Conservation (phyloP, 306 rosid genomes). For the Gastrolobium bilobum region DNA sequence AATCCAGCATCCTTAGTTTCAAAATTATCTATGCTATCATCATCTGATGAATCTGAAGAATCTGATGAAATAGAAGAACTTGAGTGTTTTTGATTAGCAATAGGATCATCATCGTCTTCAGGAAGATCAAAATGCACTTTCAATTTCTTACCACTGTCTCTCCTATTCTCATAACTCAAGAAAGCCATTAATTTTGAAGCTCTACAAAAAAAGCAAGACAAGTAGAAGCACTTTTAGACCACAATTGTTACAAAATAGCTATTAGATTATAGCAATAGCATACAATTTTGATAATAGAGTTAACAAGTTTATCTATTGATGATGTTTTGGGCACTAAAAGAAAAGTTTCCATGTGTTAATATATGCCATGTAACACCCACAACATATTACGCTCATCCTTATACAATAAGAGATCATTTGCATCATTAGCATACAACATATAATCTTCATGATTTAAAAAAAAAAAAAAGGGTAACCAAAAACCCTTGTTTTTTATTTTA, state of each 20-base stretch:
- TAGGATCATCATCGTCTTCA: background rate
- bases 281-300: background rate
- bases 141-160: slow-evolving; percentile 48
- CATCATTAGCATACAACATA: slow-evolving; percentile 1
- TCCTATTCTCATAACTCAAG: slow-evolving; percentile 42
- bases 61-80: slow-evolving; percentile 45
- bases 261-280: slow-evolving; percentile 12
- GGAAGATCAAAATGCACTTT: slow-evolving; percentile 59
- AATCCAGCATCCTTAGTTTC: slow-evolving; percentile 31
- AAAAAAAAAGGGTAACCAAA: background rate
- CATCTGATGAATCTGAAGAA: slow-evolving; percentile 50
- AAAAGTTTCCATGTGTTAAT: background rate
- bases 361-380: background rate
- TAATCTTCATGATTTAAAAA: slow-evolving; percentile 14
- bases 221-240: slow-evolving; percentile 19
- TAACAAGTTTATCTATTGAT: background rate
- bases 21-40: background rate
- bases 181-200: slow-evolving; percentile 46
- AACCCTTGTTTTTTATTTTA: background rate
- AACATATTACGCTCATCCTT: slow-evolving; percentile 21
- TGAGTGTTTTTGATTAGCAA: slow-evolving; percentile 23
- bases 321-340: background rate
- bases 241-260: background rate
- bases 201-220: slow-evolving; percentile 39
- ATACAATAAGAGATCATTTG: slow-evolving; percentile 33